Conservation (phyloP, 2,329 filamentous ascomycete species). For the Coniella lustricola region DNA sequence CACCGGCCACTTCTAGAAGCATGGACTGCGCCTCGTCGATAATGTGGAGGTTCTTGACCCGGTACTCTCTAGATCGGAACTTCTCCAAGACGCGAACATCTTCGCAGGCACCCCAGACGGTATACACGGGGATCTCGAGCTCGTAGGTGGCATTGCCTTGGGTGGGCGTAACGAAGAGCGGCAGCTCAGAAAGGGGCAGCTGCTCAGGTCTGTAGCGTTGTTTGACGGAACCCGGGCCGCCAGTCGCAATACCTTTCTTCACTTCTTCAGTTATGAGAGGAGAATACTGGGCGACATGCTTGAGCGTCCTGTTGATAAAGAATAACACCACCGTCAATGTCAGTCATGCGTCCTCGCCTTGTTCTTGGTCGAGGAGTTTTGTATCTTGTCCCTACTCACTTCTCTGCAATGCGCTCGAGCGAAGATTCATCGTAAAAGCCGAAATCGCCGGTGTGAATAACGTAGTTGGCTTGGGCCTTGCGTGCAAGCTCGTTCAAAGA, state of each 20-base stretch:
- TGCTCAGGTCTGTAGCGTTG: constrained; percentile 73
- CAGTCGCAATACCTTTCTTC: constrained; percentile 59
- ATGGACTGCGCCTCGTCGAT: constrained; percentile 97
- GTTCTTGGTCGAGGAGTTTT: background rate
- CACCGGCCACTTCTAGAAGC: constrained; percentile 86
- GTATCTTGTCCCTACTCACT: constrained; percentile 51
- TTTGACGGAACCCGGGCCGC: constrained; percentile 73
- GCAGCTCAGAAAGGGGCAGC: constrained; percentile 85
- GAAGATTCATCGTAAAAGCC: constrained; percentile 98
- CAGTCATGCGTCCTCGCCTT: background rate
- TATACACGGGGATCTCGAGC: constrained; percentile 94
- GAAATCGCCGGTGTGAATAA: constrained; percentile 98
- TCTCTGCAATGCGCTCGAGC: constrained; percentile 93
- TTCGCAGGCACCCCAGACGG: constrained; percentile 97
- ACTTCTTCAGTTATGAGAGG: constrained; percentile 77
- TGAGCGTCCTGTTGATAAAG: constrained; percentile 64
- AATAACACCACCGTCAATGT: constrained; percentile 14
- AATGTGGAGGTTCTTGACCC: constrained; percentile 93
- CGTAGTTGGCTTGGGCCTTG: constrained; percentile 90
- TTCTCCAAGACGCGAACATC: constrained; percentile 97
- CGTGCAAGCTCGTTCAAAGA: constrained; percentile 95
- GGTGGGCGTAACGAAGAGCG: constrained; percentile 58
- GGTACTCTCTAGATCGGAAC: constrained; percentile 96
- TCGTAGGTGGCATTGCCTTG: constrained; percentile 67
- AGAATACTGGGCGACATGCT: constrained; percentile 98